A percentile compares a stretch with the other conserved stretches of the same genome.
phyloP scores from a whole-genome alignment of 495 filamentous ascomycete species.

The Hypoxylon rickii region DNA sequence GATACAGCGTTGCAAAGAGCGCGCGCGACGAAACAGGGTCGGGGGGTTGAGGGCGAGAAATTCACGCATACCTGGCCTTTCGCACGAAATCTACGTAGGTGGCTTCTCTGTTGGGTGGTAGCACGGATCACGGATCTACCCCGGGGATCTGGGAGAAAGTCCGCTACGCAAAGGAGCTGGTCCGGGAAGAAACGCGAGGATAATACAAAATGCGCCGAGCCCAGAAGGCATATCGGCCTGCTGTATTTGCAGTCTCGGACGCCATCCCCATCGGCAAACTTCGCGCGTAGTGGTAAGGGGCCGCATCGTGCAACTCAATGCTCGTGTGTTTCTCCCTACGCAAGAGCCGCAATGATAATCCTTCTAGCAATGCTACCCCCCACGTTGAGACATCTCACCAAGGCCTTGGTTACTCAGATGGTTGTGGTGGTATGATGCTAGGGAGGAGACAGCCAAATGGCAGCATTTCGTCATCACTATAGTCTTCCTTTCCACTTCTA shows the following conservation, averaged over 20 bases:
- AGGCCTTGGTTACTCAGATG: conserved; percentile 15
- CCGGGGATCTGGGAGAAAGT: conserved; percentile 21
- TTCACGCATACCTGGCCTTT: neutral
- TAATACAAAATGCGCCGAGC: conserved; percentile 6
- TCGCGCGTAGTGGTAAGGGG: conserved; percentile 15
- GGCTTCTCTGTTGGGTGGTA: conserved; percentile 18
- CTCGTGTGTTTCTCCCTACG: conserved; percentile 3
- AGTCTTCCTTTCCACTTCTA: conserved; percentile 4
- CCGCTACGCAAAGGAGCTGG: conserved; percentile 1
- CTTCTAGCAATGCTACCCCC: conserved; percentile 29
- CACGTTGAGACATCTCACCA: conserved; percentile 12
- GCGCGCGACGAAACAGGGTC: no score
- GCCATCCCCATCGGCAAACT: conserved; percentile 3
- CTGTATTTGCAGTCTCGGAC: neutral
- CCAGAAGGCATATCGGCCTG: neutral
- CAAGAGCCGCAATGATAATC: conserved; percentile 31
- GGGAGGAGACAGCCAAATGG: conserved; percentile 7
- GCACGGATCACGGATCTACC: conserved; percentile 25
- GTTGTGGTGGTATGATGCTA: conserved; percentile 18
- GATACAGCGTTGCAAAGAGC: neutral
- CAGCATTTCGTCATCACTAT: conserved; percentile 25
- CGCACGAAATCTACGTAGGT: conserved; percentile 28
- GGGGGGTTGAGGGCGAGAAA: neutral
- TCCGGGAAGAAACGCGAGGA: conserved; percentile 14
- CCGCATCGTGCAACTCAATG: conserved; percentile 1